Base-by-base conservation (phyloP, 805 yeast species). In the Barnettozyma californica region DNA sequence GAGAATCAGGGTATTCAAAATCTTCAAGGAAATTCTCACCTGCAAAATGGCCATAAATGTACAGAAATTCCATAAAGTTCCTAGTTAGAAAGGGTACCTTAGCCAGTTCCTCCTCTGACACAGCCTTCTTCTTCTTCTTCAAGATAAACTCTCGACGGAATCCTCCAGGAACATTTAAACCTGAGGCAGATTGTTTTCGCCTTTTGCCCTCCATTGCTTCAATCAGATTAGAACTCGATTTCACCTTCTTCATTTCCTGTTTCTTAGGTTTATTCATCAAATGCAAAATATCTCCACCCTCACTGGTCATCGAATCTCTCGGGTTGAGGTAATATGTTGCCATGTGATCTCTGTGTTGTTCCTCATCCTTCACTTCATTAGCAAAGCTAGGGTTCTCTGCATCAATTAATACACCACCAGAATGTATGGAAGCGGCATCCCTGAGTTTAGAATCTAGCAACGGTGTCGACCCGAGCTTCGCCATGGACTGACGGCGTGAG, bases 41-140 rank as follows among this genome's bases (percentile, higher is more conserved):
- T 2, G 94, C 94, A 66, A 87, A 87, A 68, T 87, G 92, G 7
- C 95, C 95, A 64, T 87, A 87, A 8, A 87, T 74, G 53, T 86
- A 81, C 41, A 87, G 68, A 59, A 87, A 87, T 63, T 87, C 94
- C 56, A 86, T 71, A 54, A 87, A 87, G 63, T 86, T 87, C 50
- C 80, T 75, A 1, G 95, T 81, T 36, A 85, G 63, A 48, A 81
- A 73, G 9, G 81, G 76, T 3, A 71, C 68, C 41, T 66, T 56
- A 6, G 65, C 65, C 37, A 63, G 45, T 18, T 62, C 63, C 37
- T 60, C 64, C 21, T 59, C 59, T 26, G 56, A 52, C 18, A 55
- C 27, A 4, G 54, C 48, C n/a, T 55, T 53, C 35, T 57, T 44
- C 7, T 65, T 62, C 46, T 70, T 69, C 35, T 70, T 69, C 3